phyloP scores from a whole-genome alignment of 1,284 basidiomycete genomes.

The Peniophora sp. region DNA sequence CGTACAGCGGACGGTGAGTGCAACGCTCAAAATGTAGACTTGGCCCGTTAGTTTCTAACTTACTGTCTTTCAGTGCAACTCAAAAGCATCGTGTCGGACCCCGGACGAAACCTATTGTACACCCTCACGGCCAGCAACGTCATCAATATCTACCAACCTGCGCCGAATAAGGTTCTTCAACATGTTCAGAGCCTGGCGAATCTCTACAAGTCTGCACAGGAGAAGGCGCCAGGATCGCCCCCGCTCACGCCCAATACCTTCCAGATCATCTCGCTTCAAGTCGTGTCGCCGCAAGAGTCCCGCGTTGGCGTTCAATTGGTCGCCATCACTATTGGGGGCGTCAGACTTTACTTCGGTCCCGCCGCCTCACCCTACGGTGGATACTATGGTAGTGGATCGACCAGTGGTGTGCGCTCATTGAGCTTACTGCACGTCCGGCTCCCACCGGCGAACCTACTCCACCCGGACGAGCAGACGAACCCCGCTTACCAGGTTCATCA shows the following conservation, averaged over 20 bases:
- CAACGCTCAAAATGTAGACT: constrained; percentile 5
- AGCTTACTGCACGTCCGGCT: constrained; percentile 72
- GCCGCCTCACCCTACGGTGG: constrained; percentile 37
- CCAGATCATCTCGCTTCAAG: constrained; percentile 56
- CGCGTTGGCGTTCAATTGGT: constrained; percentile 66
- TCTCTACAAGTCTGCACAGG: constrained; percentile 62
- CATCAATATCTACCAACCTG: constrained; percentile 61
- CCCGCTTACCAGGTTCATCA: constrained; percentile 30
- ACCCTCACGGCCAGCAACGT: constrained; percentile 62
- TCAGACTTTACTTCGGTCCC: constrained; percentile 74
- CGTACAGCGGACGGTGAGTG: constrained; percentile 47
- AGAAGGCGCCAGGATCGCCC: constrained; percentile 69
- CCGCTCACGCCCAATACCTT: constrained; percentile 63
- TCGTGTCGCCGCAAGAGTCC: constrained; percentile 55
- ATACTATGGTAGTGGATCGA: constrained; percentile 24
- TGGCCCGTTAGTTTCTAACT: background rate
- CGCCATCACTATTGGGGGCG: constrained; percentile 72
- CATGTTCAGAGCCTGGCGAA: constrained; percentile 63
- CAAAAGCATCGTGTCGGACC: constrained; percentile 57
- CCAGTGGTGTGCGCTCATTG: constrained; percentile 38
- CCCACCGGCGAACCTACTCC: constrained; percentile 67
- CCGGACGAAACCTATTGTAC: constrained; percentile 64
- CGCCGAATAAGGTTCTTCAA: constrained; percentile 54
- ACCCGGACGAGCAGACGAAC: constrained; percentile 62
- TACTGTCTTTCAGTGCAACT: constrained; percentile 56